These are phyloP conservation scores for Nemania diffusa DNA, from an alignment of 2,329 filamentous ascomycete species.

Conservation along the genomic window DNA sequence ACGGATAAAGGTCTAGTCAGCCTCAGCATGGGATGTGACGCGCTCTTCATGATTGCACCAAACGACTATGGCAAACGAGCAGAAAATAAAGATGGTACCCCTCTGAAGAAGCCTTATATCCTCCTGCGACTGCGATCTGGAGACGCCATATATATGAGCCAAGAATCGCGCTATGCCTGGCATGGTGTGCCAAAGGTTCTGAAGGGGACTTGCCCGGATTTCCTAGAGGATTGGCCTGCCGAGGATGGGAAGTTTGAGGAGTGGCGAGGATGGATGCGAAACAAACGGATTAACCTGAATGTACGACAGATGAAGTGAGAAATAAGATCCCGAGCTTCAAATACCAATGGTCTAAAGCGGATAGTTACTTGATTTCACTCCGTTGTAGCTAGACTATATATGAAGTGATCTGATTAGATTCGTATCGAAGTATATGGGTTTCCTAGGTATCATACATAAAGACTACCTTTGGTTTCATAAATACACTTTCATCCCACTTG, in stretches of 20 bases:
- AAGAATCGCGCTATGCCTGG: conserved; percentile 87
- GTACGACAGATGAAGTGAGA: conserved; percentile 84
- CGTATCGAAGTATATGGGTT: not conserved
- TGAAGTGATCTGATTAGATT: not conserved
- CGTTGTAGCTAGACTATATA: not conserved
- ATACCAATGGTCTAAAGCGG: not conserved
- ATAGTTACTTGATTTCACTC: not conserved
- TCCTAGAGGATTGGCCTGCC: conserved; percentile 79
- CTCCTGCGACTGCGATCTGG: conserved; percentile 80
- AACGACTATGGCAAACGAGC: conserved; percentile 48
- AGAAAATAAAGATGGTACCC: conserved; percentile 16
- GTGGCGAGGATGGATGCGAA: conserved; percentile 89
- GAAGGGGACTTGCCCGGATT: conserved; percentile 78
- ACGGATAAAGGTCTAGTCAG: conserved; percentile 82
- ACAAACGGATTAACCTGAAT: conserved; percentile 91
- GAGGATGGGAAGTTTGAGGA: conserved; percentile 65
- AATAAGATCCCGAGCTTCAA: not conserved
- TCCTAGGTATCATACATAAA: not conserved
- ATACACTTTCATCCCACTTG: not conserved
- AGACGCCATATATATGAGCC: conserved; percentile 90
- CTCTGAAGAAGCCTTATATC: conserved; percentile 60
- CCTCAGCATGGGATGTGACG: conserved; percentile 89
- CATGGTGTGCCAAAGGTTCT: conserved; percentile 93
- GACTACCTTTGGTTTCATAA: not conserved
- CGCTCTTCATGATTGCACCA: conserved; percentile 84